These are phyloP conservation scores for Porphyrellus cyaneotinctus DNA, from an alignment of 768 basidiomycete genomes.

Conservation along the genomic window DNA sequence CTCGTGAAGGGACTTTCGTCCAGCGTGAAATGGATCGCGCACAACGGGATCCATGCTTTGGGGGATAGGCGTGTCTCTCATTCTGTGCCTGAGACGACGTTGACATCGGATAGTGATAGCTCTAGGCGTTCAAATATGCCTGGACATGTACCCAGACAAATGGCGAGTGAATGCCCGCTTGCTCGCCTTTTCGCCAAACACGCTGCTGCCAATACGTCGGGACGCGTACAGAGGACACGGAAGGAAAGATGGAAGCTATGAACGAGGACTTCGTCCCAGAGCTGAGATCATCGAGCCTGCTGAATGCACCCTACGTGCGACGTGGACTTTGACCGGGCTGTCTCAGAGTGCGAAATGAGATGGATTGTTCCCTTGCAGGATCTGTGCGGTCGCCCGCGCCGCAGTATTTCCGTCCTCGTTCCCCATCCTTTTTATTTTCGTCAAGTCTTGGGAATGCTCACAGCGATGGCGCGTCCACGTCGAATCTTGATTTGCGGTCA, in stretches of 20 bases:
- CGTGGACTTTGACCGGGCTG: too few relatives aligned
- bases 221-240: slow-evolving; percentile 75
- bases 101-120: slow-evolving; percentile 51
- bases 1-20: slow-evolving; percentile 57
- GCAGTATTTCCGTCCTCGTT: too few relatives aligned
- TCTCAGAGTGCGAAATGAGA: not conserved
- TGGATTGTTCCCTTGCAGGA: not conserved
- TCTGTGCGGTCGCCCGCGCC: not conserved
- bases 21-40: slow-evolving; percentile 76
- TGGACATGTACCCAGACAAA: slow-evolving; percentile 86
- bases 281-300: not conserved
- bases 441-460: too few relatives aligned
- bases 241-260: slow-evolving; percentile 78
- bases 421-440: too few relatives aligned
- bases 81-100: not conserved
- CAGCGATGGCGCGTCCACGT: slow-evolving; percentile 20
- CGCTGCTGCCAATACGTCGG: slow-evolving; percentile 92
- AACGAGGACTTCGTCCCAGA: slow-evolving; percentile 66
- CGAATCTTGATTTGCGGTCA: slow-evolving; percentile 36
- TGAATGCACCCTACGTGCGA: not conserved
- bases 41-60: slow-evolving; percentile 81
- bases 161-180: slow-evolving; percentile 75
- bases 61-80: slow-evolving; percentile 62
- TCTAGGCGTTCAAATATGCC: too few relatives aligned
- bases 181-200: slow-evolving; percentile 74